Evolutionary conservation across 2,329 filamentous ascomycete species (phyloP), one percentile per base, ranked within the genome.

Genomic region (Fusarium newnesense): DNA sequence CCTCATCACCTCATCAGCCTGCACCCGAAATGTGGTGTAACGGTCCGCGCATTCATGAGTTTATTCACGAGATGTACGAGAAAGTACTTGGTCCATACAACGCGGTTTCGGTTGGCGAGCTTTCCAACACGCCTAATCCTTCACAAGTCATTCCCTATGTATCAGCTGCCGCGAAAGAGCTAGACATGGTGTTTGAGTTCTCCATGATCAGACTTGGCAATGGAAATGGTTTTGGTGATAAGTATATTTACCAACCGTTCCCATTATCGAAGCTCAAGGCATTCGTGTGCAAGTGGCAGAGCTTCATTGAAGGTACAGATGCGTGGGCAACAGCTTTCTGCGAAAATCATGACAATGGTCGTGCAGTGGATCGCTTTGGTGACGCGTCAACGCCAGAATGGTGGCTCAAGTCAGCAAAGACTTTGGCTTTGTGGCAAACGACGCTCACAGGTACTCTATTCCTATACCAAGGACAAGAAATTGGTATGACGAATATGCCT

Each of bases 321-420:
- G 85, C 84, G 0, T 91, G 89, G 89, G 87, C 87, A 0, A 90
- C 89, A 0, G 86, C 87, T 0, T 92, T 91, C 73, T 84, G 87
- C 57, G 90, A 92, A 74, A 92, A 92, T 70, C 90, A 92, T 76
- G 90, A 92, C 74, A 88, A 90, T 42, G 87, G 87, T 0, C 84
- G 90, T 1, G 86, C 86, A 0, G 83, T 92, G 0, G 88, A 86
- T 19, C 84, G 90, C 0, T 92, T 88, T 67, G 86, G 85, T 0
- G 81, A 85, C 16, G 83, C 82, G 0, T 83, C 84, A 2, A 83
- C 83, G 7, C 82, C 85, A 2, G 83, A 82, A 11, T 76, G 82
- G 42, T 85, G 88, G 66, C 68, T 81, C 0, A 76, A 80, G 9
- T 86, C 85, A 12, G 86, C 86, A 2, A 90, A 89, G 78, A 85